A percentile compares a stretch with the other conserved stretches of the same genome.
Conservation (phyloP, 495 filamentous ascomycete species). For the Penicillium manginii region DNA sequence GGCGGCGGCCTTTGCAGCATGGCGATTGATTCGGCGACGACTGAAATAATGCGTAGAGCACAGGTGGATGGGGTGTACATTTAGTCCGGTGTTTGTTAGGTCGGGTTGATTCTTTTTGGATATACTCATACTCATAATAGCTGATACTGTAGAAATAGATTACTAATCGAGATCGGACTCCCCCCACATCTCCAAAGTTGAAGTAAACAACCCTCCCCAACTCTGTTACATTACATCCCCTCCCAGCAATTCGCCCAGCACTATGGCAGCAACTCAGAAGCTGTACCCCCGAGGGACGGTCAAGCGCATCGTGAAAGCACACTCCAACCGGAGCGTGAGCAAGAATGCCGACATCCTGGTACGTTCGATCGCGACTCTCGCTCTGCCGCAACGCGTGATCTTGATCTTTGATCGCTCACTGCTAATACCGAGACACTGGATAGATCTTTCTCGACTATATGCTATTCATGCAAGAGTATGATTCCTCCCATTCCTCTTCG, state of each 20-base stretch:
- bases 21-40: slow-evolving; percentile 33
- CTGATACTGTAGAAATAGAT: too few species aligned
- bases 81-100: too few species aligned
- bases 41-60: background rate
- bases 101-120: too few species aligned
- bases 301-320: slow-evolving; percentile 87
- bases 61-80: too few species aligned
- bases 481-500: background rate
- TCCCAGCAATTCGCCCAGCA: background rate
- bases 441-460: slow-evolving; percentile 90
- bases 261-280: slow-evolving; percentile 60
- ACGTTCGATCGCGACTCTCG: slow-evolving; percentile 29
- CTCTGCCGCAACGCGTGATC: background rate
- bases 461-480: slow-evolving; percentile 84
- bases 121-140: too few species aligned
- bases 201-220: slow-evolving; percentile 22
- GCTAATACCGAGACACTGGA: background rate
- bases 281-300: slow-evolving; percentile 84
- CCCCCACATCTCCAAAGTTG: slow-evolving; percentile 3
- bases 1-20: slow-evolving; percentile 33
- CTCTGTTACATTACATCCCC: background rate
- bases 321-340: slow-evolving; percentile 75
- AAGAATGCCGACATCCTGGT: slow-evolving; percentile 90
- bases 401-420: too few species aligned
- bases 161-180: too few species aligned